phyloP scores from a whole-genome alignment of 2,329 filamentous ascomycete species.

The Stylonectria norvegica region DNA sequence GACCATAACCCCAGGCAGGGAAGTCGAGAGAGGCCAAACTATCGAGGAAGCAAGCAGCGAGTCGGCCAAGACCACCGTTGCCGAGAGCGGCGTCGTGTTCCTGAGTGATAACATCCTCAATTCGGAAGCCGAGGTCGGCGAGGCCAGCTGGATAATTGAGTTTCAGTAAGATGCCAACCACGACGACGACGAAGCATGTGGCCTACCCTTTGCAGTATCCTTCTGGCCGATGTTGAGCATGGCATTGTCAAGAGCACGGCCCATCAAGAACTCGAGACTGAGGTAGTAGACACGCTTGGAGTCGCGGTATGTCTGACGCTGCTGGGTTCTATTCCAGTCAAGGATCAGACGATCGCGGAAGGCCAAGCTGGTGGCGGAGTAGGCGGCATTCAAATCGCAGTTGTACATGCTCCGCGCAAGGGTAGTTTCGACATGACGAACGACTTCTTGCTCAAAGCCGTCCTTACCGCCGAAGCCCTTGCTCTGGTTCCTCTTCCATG shows the following conservation, averaged over 20 bases:
- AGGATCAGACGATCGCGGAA: slow-evolving; percentile 90
- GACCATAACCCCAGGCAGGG: slow-evolving; percentile 94
- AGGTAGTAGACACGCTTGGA: slow-evolving; percentile 96
- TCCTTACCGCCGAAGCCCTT: slow-evolving; percentile 73
- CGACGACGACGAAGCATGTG: not conserved
- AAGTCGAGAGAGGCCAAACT: slow-evolving; percentile 92
- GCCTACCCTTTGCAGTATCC: slow-evolving; percentile 69
- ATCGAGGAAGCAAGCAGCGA: slow-evolving; percentile 96
- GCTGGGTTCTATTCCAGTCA: slow-evolving; percentile 98
- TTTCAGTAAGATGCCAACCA: too few species aligned
- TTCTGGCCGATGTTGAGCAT: slow-evolving; percentile 96
- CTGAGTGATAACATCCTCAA: slow-evolving; percentile 91
- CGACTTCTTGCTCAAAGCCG: slow-evolving; percentile 81
- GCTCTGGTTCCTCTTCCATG: slow-evolving; percentile 65
- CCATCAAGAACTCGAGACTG: slow-evolving; percentile 97
- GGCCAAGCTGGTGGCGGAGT: slow-evolving; percentile 84
- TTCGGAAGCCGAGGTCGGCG: slow-evolving; percentile 85
- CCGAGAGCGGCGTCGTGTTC: slow-evolving; percentile 95
- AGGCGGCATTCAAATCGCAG: slow-evolving; percentile 92
- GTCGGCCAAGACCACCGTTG: slow-evolving; percentile 89
- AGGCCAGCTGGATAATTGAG: slow-evolving; percentile 66
- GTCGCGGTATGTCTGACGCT: slow-evolving; percentile 86
- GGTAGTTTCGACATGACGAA: slow-evolving; percentile 94
- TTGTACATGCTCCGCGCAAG: slow-evolving; percentile 96
- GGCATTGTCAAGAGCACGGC: slow-evolving; percentile 91